Evolutionary conservation across 202 grass and related monocot genomes (phyloP).

Genomic region (Schoenoplectus triqueter): DNA sequence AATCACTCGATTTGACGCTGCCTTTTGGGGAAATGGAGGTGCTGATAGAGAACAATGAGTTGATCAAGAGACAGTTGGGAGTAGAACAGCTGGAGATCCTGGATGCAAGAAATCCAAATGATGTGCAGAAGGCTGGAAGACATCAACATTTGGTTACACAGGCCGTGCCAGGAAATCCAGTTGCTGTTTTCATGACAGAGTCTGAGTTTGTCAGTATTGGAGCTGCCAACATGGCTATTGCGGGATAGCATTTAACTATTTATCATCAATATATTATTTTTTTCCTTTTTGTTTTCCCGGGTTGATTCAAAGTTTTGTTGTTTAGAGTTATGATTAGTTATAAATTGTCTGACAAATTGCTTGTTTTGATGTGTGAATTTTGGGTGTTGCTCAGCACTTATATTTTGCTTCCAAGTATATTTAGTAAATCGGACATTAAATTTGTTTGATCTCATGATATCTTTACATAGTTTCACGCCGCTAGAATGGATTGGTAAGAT

Average conservation of each 20-base stretch:
- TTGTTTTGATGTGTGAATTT: neutral
- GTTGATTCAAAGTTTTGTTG: conserved; percentile 29
- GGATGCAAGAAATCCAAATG: conserved; percentile 40
- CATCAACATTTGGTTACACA: conserved; percentile 48
- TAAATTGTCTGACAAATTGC: neutral
- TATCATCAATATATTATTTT: neutral
- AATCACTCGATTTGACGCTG: conserved; percentile 65
- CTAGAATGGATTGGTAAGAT: neutral
- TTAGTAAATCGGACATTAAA: neutral
- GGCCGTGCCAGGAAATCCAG: conserved; percentile 66
- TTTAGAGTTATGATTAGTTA: conserved; percentile 17
- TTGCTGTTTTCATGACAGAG: conserved; percentile 66
- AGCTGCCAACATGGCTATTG: conserved; percentile 27
- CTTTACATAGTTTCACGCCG: neutral
- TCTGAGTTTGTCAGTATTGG: conserved; percentile 43
- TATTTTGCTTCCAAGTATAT: neutral
- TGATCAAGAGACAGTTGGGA: conserved; percentile 70
- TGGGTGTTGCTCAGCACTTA: neutral
- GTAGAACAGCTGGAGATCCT: conserved; percentile 59
- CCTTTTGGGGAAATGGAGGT: conserved; percentile 74
- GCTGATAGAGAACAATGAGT: conserved; percentile 59
- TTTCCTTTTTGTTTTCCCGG: neutral
- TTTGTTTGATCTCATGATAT: neutral
- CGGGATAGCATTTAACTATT: conserved; percentile 3
- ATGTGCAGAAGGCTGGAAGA: conserved; percentile 49